These are phyloP conservation scores for Oldenlandia corymbosa DNA, from an alignment of 257 asterid species.

Conservation along the genomic window DNA sequence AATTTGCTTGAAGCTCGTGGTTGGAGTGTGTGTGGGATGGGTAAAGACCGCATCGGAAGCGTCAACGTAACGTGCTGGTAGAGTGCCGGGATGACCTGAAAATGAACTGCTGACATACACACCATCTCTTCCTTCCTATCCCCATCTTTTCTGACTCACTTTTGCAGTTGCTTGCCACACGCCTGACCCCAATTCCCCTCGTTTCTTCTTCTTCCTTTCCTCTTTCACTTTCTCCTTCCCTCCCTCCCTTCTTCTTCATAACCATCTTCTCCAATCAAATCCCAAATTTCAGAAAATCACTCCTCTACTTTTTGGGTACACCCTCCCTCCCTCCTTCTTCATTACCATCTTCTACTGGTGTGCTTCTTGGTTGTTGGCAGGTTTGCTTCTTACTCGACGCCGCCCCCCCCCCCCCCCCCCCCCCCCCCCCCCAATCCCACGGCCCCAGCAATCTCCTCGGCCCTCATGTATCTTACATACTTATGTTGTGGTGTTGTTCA, in stretches of 20 bases:
- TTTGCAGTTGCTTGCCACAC: conserved; percentile 41
- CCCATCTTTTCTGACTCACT: conserved; percentile 11
- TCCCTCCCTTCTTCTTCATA: neutral
- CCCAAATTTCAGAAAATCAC: neutral
- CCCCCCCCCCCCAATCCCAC: too few species aligned
- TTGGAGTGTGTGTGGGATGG: neutral
- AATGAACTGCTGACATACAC: conserved; percentile 15
- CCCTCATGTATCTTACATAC: too few species aligned
- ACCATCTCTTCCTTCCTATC: conserved; percentile 14
- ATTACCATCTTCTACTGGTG: conserved; percentile 95
- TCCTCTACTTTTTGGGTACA: too few species aligned
- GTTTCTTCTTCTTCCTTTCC: neutral
- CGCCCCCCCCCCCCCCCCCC: too few species aligned
- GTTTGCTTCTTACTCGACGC: conserved; percentile 31
- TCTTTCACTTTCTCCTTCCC: neutral
- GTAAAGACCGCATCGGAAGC: neutral
- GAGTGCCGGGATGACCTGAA: conserved; percentile 10
- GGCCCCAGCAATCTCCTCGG: neutral
- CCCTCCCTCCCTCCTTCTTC: too few species aligned
- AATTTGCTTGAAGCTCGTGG: too few species aligned
- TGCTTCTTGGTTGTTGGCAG: conserved; percentile 99
- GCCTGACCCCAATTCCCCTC: conserved; percentile 21
- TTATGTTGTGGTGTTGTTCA: too few species aligned
- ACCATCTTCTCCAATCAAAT: neutral
- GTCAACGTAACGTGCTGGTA: neutral